Evolutionary conservation across 768 basidiomycete genomes (phyloP).

Genomic region (Paxillus rubicundulus): DNA sequence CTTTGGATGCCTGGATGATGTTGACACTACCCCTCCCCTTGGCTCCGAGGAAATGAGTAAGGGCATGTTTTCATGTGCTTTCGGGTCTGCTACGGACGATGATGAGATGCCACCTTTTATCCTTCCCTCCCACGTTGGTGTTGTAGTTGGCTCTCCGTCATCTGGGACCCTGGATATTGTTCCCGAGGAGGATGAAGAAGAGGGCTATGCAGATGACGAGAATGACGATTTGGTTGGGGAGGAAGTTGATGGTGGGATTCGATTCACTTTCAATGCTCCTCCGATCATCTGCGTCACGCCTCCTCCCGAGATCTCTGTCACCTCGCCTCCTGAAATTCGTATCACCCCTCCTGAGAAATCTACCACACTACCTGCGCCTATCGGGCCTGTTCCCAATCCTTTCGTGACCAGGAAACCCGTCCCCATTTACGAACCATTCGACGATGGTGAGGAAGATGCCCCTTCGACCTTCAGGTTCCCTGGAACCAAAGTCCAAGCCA

Average conservation of each 20-base stretch:
- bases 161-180: slow-evolving; percentile 37
- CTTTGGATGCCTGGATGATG: slow-evolving; percentile 65
- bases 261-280: slow-evolving; percentile 72
- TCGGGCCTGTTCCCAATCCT: slow-evolving; percentile 7
- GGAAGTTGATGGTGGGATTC: slow-evolving; percentile 62
- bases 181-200: slow-evolving; percentile 40
- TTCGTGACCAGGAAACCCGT: slow-evolving; percentile 2
- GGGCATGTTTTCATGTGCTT: slow-evolving; percentile 55
- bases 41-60: slow-evolving; percentile 53
- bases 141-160: slow-evolving; percentile 33
- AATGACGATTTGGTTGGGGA: slow-evolving; percentile 58
- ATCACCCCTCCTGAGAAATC: slow-evolving; percentile 17
- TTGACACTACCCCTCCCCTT: slow-evolving; percentile 49
- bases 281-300: slow-evolving; percentile 29
- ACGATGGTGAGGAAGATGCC: slow-evolving; percentile 25
- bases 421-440: slow-evolving; percentile 9
- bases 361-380: slow-evolving; percentile 16
- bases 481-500: slow-evolving; percentile 9
- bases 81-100: slow-evolving; percentile 46
- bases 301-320: slow-evolving; percentile 20
- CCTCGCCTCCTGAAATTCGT: slow-evolving; percentile 28
- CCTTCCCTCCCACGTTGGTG: slow-evolving; percentile 45
- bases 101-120: slow-evolving; percentile 48
- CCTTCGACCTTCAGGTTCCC: slow-evolving; percentile 24
- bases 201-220: slow-evolving; percentile 29